These are phyloP conservation scores for Cyberlindnera lachancei DNA, from an alignment of 805 yeast genomes.

Conservation along the genomic window DNA sequence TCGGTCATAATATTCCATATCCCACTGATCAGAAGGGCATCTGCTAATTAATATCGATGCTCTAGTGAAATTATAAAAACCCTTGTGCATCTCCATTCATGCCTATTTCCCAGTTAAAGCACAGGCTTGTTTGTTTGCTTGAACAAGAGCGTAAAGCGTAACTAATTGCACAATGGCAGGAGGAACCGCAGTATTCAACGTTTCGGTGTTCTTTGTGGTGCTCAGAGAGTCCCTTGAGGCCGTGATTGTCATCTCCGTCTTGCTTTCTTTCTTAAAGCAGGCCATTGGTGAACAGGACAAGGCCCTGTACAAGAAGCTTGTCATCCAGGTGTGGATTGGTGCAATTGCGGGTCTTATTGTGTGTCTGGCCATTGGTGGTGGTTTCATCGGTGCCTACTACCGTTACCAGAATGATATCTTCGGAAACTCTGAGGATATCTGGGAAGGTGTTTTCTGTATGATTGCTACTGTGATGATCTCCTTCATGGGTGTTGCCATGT, in stretches of 20 bases:
- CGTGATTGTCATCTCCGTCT: conserved; percentile 80
- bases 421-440: conserved; percentile 80
- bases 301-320: conserved; percentile 49
- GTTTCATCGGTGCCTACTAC: conserved; percentile 91
- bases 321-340: conserved; percentile 86
- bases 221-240: conserved; percentile 95
- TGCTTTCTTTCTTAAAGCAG: conserved; percentile 86
- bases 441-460: conserved; percentile 95
- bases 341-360: conserved; percentile 62
- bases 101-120: too few relatives aligned
- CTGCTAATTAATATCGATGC: too few relatives aligned
- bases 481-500: conserved; percentile 93
- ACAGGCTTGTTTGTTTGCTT: background rate
- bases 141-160: background rate
- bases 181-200: conserved; percentile 24
- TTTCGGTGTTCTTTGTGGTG: conserved; percentile 74
- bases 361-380: conserved; percentile 84
- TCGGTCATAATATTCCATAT: too few relatives aligned
- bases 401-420: conserved; percentile 75
- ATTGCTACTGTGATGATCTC: conserved; percentile 88
- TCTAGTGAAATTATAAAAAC: too few relatives aligned
- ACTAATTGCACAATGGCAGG: background rate
- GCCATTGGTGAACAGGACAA: conserved; percentile 57
- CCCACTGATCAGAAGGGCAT: too few relatives aligned
- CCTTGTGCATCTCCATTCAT: too few relatives aligned